Base-by-base conservation (phyloP, 129 eudicot genomes). In the Tagetes erecta region DNA sequence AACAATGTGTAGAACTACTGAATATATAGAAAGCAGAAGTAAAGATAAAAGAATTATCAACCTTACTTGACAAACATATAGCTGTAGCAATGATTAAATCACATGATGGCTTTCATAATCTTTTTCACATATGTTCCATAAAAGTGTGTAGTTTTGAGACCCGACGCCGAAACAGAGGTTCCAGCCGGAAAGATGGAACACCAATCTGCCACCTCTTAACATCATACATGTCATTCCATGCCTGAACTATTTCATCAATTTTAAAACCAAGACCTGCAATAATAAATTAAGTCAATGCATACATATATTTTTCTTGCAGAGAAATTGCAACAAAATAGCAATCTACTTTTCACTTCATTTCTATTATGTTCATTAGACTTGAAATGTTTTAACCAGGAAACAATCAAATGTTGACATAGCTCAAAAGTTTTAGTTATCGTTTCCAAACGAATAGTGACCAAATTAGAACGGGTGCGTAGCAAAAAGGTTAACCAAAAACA, bases 171-270 rank as follows among this genome's bases (percentile, higher is more conserved):
- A 94, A 90, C 79, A 94, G 66, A 13, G 99, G 96, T 82, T 88
- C 97, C 58, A 94, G 76, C 7, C 91, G 83, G 41, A 84, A 88
- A 70, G 99, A 84, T 36, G 96, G 84, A 70, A 79, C 96, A 45
- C 91, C 97, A 66, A 87, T 80, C 72, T 86, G 99, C 99, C 99
- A 94, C 80, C 91, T 69, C 77, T 90, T 86, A n/a, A 89, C 92
- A 82, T 90, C 97, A 74, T 94, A 90, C 99, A 94, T 94, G 78
- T 94, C 97, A 84, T 88, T 87, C 97, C 97, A 94, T 30, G 99
- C 99, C 75, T 90, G 96, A 51, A 94, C 95, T 42, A 94, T 86
- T 78, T 94, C 99, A 80, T 94, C 91, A 62, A 94, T 88, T 78
- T 88, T 86, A 77, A 90, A 94, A 58, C 96, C 93, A 67, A 84